Percentiles rank a stretch among this genome's conserved stretches.
These are phyloP conservation scores for Termitomyces sp. DNA, from an alignment of 768 basidiomycete species.

Conservation along the genomic window DNA sequence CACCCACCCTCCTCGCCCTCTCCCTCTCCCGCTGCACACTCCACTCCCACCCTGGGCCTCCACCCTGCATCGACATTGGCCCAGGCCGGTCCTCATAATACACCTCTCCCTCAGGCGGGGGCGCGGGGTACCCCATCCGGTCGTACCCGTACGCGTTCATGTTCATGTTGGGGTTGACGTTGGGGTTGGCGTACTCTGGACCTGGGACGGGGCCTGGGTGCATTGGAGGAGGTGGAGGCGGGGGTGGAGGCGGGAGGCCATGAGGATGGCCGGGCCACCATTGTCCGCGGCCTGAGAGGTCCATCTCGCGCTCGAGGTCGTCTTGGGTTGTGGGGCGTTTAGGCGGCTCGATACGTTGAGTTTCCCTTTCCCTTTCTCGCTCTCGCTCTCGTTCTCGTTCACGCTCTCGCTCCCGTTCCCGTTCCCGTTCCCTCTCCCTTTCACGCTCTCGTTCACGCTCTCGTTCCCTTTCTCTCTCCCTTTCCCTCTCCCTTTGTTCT, in stretches of 20 bases:
- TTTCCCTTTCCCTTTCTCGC: conserved; percentile 12
- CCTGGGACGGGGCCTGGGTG: neutral
- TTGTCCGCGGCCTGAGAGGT: neutral
- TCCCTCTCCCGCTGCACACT: neutral
- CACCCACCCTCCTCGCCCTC: neutral
- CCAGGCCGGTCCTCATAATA: neutral
- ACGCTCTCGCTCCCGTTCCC: neutral
- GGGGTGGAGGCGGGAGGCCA: neutral
- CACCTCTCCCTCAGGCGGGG: conserved; percentile 1
- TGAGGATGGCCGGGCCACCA: conserved; percentile 3
- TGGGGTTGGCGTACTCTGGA: neutral
- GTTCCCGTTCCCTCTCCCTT: neutral
- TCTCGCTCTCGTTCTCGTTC: conserved; percentile 11
- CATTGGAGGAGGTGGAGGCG: neutral
- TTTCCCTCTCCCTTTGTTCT: neutral
- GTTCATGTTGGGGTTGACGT: neutral
- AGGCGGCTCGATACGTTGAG: neutral
- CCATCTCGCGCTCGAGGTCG: neutral
- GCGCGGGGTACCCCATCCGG: neutral
- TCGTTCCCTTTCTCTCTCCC: neutral
- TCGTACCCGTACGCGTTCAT: neutral
- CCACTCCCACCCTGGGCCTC: conserved; percentile 5
- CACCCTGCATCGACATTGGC: conserved; percentile 4
- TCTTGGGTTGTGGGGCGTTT: neutral
- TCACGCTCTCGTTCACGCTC: neutral